Conservation (phyloP, 106 monocot species). For the Ottelia alismoides region DNA sequence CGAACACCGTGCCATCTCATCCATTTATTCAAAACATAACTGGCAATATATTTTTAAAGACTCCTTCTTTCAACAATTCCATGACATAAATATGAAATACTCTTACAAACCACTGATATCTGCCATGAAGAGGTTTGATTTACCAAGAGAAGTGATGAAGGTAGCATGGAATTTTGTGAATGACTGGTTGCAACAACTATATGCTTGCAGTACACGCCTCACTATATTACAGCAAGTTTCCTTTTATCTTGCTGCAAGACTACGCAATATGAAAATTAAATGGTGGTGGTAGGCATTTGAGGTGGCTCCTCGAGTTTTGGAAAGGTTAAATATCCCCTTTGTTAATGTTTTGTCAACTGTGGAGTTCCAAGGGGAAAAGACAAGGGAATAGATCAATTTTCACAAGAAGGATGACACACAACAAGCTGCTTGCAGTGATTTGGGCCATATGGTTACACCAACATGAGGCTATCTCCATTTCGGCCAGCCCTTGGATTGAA, state of each 20-base stretch:
- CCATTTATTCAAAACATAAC: too few relatives aligned
- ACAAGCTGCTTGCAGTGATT: too few relatives aligned
- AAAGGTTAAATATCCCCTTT: slow-evolving; percentile 33
- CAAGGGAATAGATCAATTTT: too few relatives aligned
- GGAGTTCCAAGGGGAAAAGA: too few relatives aligned
- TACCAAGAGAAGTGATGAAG: slow-evolving; percentile 30
- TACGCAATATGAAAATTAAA: slow-evolving; percentile 47
- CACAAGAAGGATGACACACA: too few relatives aligned
- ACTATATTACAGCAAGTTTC: slow-evolving; percentile 71
- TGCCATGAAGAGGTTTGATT: slow-evolving; percentile 39
- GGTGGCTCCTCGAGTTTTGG: slow-evolving; percentile 25
- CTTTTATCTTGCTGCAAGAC: slow-evolving; percentile 48
- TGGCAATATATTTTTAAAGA: too few relatives aligned
- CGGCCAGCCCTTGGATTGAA: too few relatives aligned
- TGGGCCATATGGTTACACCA: too few relatives aligned
- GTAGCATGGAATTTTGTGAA: slow-evolving; percentile 74
- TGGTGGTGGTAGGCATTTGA: slow-evolving; percentile 86
- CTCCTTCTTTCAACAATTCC: slow-evolving; percentile 42
- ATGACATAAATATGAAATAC: slow-evolving; percentile 57
- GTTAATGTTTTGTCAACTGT: too few relatives aligned
- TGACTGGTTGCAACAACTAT: slow-evolving; percentile 53
- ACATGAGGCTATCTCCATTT: too few relatives aligned
- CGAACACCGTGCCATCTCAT: too few relatives aligned
- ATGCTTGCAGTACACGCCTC: slow-evolving; percentile 65
- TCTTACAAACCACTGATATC: slow-evolving; percentile 60